A percentile compares a stretch with the other conserved stretches of the same genome.
Conservation (phyloP, 2,329 filamentous ascomycete genomes). For the Cordyceps fumosorosea region DNA sequence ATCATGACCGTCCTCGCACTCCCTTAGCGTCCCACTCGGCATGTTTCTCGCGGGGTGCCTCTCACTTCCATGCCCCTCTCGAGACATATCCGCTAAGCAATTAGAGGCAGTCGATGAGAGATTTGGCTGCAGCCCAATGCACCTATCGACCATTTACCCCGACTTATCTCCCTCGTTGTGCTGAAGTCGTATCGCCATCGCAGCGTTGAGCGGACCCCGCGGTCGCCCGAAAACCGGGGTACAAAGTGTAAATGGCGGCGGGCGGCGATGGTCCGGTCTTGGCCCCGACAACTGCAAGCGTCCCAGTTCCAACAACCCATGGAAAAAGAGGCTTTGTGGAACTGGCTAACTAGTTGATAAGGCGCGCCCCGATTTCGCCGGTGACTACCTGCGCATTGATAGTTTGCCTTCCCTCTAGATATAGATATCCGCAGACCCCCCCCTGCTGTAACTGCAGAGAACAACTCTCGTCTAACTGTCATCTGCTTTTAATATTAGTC, state of each 20-base stretch:
- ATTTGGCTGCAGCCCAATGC: not conserved
- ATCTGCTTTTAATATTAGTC: not conserved
- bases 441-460: not conserved
- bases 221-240: slow-evolving; percentile 7
- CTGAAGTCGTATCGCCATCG: not conserved
- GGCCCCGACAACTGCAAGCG: not conserved
- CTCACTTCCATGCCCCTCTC: not conserved
- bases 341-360: slow-evolving; percentile 7
- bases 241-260: slow-evolving; percentile 1
- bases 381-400: not conserved
- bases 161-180: not conserved
- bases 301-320: not conserved
- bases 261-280: not conserved
- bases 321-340: not conserved
- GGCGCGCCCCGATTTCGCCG: slow-evolving; percentile 1
- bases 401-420: not conserved
- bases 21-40: not conserved
- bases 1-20: not conserved
- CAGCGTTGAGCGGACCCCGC: not conserved
- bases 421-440: not conserved
- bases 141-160: not conserved
- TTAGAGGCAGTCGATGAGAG: not conserved
- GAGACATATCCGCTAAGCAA: not conserved
- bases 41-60: not conserved
- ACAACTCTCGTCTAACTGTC: not conserved